Base-by-base conservation (phyloP, 208 protist species). In the Leishmania tarentolae region DNA sequence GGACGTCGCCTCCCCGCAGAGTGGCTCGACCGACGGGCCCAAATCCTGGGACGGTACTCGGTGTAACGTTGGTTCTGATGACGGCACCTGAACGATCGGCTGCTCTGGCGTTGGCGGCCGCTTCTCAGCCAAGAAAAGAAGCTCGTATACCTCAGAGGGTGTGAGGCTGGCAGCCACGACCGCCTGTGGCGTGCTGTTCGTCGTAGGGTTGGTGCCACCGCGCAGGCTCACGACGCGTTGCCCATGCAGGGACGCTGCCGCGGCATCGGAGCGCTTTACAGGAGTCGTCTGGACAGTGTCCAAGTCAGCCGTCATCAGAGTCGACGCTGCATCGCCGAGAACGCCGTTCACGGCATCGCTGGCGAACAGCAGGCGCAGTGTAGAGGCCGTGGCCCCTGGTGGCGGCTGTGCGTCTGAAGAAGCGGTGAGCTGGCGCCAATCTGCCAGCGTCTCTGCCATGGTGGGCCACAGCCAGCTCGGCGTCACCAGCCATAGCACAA, bases 381-480 rank as follows among this genome's bases (percentile, higher is more conserved):
- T 21, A 75, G 71, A 59, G n/a, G 68, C 4, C 37, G 71, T 47
- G 31, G 47, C 37, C 46, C 47, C 13, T 35, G 71, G n/a, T 24
- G 71, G 28, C 31, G 71, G n/a, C n/a, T n/a, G 47, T 42, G 17
- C 17, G 7, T 31, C 50, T 6, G 71, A 13, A 3, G 47, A 13
- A 40, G 44, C 47, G 47, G 71, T 37, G 40, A 77, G 28, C 8
- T n/a, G 37, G 28, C 56, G 57, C 76, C 57, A 66, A 37, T 66
- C 81, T 6, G 13, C 47, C 37, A 79, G 21, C 37, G 53, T 75
- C 47, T 66, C 71, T n/a, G 75, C 52, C 28, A 85, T 37, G 15
- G 77, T 81, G n/a, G 77, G 82, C 82, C 82, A 85, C 37, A 85
- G 53, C 82, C 82, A 85, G 9, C 52, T 50, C 15, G 82, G 82